Percentiles rank a stretch among this genome's conserved stretches.
phyloP scores from a whole-genome alignment of 2,329 filamentous ascomycete genomes.

The Neofusicoccum kwambonambiense region DNA sequence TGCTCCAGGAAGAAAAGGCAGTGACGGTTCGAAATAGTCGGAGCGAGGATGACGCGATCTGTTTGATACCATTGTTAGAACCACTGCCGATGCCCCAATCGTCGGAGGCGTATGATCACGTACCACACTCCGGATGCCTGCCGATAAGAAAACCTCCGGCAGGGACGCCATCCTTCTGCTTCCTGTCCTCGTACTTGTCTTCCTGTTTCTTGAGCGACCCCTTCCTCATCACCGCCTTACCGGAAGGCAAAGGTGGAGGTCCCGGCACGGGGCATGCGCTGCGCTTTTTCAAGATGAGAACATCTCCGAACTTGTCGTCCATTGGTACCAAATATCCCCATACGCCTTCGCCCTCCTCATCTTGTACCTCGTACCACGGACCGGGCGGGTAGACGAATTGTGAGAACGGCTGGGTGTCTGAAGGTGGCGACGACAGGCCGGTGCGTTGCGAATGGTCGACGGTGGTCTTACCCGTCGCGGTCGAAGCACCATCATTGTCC shows the following conservation, averaged over 20 bases:
- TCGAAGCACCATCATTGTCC: constrained; percentile 39
- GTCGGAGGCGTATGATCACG: constrained; percentile 36
- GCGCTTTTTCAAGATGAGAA: constrained; percentile 73
- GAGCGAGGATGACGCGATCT: constrained; percentile 70
- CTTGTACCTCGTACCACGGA: constrained; percentile 77
- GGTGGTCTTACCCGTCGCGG: constrained; percentile 14
- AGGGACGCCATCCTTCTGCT: constrained; percentile 54
- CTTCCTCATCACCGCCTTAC: constrained; percentile 47
- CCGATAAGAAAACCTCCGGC: constrained; percentile 89
- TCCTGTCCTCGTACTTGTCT: constrained; percentile 59
- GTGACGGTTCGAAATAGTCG: constrained; percentile 84
- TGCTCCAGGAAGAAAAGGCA: constrained; percentile 67
- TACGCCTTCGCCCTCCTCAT: constrained; percentile 80
- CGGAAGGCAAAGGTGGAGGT: constrained; percentile 35
- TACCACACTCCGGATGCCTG: constrained; percentile 90
- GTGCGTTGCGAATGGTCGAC: constrained; percentile 26
- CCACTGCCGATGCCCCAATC: background rate
- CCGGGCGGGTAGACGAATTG: constrained; percentile 75
- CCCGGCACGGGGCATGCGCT: constrained; percentile 64
- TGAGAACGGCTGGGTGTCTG: constrained; percentile 75
- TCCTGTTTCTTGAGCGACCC: constrained; percentile 59
- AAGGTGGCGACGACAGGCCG: constrained; percentile 63
- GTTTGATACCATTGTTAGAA: background rate
- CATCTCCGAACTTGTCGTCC: constrained; percentile 66
- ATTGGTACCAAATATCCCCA: constrained; percentile 94